Evolutionary conservation across 345 rosid genomes (phyloP), one percentile per base, ranked within the genome.

Genomic region (Arabis alpina): DNA sequence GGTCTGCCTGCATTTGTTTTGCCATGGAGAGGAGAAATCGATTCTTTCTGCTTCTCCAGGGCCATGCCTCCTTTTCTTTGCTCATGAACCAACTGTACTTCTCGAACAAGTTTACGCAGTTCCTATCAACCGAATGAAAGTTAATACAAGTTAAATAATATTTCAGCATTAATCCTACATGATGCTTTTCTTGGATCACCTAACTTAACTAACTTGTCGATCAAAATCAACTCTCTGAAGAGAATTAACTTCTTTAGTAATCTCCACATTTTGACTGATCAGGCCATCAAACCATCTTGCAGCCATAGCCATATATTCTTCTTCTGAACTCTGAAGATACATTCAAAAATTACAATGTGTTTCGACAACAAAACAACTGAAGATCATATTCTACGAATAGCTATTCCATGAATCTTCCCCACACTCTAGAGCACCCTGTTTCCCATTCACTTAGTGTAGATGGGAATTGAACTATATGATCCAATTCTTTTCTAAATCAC

Each of bases 281-380:
- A 91, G 74, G 10, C 98, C 98, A 68, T 87, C 84, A 56, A 84
- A 81, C 96, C 98, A 93, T 78, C 90, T 87, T 43, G 81, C 77
- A 57, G 91, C 91, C 0, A 76, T 62, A 43, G 70, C 75, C 43
- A 75, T 51, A 42, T 71, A 48, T 72, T 82, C 39, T 36, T 36
- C 86, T 5, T 60, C 63, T 27, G 84, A 80, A 36, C 32, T 77
- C 92, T 84, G 79, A 61, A 75, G 50, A 64, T 8, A 10, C n/a
- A 0, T 28, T 10, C 34, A 73, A 9, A 68, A 50, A 42, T 67
- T 41, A 72, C 36, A 44, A 64, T 0, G 23, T 28, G 64, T 34
- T 48, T 49, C 5, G 30, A 25, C 3, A n/a, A 4, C 16, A 54
- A 39, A 56, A 4, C 64, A 45, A 45, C 57, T 14, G 23, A 8